These are phyloP conservation scores for Lanmaoa rubissima DNA, from an alignment of 768 basidiomycete species.

Conservation along the genomic window DNA sequence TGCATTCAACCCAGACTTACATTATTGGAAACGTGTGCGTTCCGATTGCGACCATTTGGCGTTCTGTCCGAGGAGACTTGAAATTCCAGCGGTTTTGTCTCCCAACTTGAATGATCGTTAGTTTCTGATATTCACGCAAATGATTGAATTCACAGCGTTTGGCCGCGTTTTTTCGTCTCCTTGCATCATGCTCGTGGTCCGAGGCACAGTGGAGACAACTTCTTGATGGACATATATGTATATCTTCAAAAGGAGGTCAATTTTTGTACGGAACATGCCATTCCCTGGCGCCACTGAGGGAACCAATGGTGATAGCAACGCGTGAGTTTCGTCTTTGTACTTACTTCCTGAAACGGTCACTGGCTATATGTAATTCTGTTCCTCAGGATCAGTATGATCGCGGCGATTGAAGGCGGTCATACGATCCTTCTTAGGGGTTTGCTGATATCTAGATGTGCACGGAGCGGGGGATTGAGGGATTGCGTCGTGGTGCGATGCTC, in stretches of 20 bases:
- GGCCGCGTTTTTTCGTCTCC: conserved; percentile 1
- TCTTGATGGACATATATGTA: conserved; percentile 1
- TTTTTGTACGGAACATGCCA: neutral
- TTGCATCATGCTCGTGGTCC: conserved; percentile 9
- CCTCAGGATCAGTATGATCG: neutral
- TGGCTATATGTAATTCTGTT: neutral
- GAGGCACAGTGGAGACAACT: conserved; percentile 4
- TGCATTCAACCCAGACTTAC: neutral
- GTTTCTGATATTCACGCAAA: conserved; percentile 3
- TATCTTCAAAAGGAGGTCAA: neutral
- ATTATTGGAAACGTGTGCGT: neutral
- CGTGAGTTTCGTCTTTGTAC: neutral
- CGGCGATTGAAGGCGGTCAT: neutral
- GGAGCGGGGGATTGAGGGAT: neutral
- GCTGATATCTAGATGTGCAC: neutral
- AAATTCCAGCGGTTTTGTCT: neutral
- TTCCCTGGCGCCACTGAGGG: neutral
- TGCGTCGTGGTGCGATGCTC: neutral
- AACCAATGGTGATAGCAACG: neutral
- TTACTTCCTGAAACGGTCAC: neutral
- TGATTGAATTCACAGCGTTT: neutral
- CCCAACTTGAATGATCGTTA: neutral
- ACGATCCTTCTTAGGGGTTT: neutral
- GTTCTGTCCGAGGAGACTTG: conserved; percentile 19
- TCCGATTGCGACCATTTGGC: neutral